Evolutionary conservation across 2,329 filamentous ascomycete species (phyloP).

Genomic region (Fusarium illudens): DNA sequence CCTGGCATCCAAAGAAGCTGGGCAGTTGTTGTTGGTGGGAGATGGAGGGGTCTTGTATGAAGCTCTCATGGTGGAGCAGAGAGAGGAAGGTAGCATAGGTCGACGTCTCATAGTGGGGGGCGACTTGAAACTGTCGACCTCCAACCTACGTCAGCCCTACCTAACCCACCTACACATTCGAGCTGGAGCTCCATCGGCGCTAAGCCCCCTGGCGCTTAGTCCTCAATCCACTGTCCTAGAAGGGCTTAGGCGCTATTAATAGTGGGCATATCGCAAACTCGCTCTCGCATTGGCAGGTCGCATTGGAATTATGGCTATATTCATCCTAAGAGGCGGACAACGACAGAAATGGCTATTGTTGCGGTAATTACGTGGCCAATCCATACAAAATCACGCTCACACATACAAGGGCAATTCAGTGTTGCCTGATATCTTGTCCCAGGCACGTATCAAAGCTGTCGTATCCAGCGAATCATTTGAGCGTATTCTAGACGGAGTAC

Average conservation of each 20-base stretch:
- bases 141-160: slow-evolving; percentile 2
- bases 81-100: too few relatives aligned
- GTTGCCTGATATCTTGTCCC: background rate
- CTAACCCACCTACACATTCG: background rate
- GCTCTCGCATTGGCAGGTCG: background rate
- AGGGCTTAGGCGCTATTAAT: background rate
- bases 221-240: background rate
- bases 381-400: background rate
- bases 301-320: too few relatives aligned
- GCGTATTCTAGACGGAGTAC: background rate
- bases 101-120: slow-evolving; percentile 5
- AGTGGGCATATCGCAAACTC: background rate
- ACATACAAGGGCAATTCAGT: background rate
- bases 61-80: slow-evolving; percentile 6
- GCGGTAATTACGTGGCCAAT: background rate
- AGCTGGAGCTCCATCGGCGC: background rate
- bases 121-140: background rate
- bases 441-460: background rate
- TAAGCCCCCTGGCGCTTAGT: background rate
- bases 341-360: background rate
- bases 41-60: slow-evolving; percentile 5
- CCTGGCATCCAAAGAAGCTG: slow-evolving; percentile 1
- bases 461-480: background rate
- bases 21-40: background rate
- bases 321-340: too few relatives aligned